Evolutionary conservation across 441 rosid genomes (phyloP).

Genomic region (Croton laevigatus): DNA sequence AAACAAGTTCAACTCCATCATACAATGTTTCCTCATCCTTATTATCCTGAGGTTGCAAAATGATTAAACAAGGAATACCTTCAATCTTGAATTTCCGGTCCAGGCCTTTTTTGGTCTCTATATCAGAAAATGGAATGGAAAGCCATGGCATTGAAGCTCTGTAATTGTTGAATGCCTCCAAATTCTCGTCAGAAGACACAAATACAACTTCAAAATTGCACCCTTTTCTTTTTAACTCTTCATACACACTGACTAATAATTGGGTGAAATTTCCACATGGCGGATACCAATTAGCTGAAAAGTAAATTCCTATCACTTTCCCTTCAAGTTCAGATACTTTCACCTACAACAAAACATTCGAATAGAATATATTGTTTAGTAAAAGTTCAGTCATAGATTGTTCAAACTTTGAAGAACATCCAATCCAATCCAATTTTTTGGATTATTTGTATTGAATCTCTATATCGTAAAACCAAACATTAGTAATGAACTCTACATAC

Average conservation of each 20-base stretch:
- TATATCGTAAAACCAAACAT: no score
- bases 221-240: slow-evolving; percentile 38
- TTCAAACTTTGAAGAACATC: no score
- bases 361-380: no score
- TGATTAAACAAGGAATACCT: slow-evolving; percentile 51
- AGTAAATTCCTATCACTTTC: slow-evolving; percentile 47
- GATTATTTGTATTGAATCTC: no score
- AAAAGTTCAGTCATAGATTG: no score
- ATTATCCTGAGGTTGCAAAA: slow-evolving; percentile 42
- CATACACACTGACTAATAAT: slow-evolving; percentile 30
- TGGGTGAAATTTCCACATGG: slow-evolving; percentile 48
- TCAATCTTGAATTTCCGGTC: slow-evolving; percentile 44
- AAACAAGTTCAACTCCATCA: slow-evolving; percentile 46
- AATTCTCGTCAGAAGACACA: slow-evolving; percentile 54
- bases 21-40: slow-evolving; percentile 32
- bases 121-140: slow-evolving; percentile 51
- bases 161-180: slow-evolving; percentile 45
- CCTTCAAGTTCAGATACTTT: slow-evolving; percentile 51
- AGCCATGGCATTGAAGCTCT: slow-evolving; percentile 62
- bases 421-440: no score
- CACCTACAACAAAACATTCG: slow-evolving; percentile 29
- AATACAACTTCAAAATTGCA: slow-evolving; percentile 49
- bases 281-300: slow-evolving; percentile 62
- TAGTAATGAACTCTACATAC: no score
- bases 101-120: slow-evolving; percentile 50